Evolutionary conservation across 2,329 filamentous ascomycete species (phyloP), one percentile per base, ranked within the genome.

Genomic region (Hypomyces rosellus): DNA sequence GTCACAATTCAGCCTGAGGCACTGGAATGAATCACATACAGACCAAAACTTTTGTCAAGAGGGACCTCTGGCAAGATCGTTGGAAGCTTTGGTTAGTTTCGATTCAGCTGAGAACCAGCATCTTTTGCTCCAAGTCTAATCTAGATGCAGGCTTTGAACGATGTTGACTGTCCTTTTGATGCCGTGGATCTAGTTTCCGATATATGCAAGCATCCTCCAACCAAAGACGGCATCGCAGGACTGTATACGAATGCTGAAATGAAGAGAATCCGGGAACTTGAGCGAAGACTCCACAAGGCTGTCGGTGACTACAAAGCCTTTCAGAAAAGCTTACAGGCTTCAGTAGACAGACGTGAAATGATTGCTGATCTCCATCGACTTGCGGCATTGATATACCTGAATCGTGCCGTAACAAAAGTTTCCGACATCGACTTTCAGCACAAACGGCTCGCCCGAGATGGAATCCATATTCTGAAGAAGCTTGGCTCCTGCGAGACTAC

Each of bases 301-400:
- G 36, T 52, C 22, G 50, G 50, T 14, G 50, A 52, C 40, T 44
- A 48, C 25, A 41, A 47, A 14, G 34, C 50, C 16, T 52, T 45
- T 20, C 45, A 52, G 14, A 38, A 45, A 12, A 33, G 36, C 8
- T 36, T 34, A 6, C 47, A 30, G 37, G 39, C 47, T 15, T 25
- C 36, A n/a, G 14, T 41, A 3, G 45, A 30, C 18, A 50, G 50
- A 20, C 47, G 40, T 16, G 34, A 52, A 2, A 52, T 50, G 47
- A 39, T 52, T 12, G 37, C 36, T 16, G 16, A 15, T 13, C 47
- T 52, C 20, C 50, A 52, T 43, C 46, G 25, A 40, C 45, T 41
- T 30, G 50, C 50, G 9, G 50, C 50, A 30, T 43, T 52, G 34
- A 50, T 52, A 34, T 52, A 52, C 40, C 20, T 50, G 2, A 46